A percentile compares a stretch with the other conserved stretches of the same genome.
These are phyloP conservation scores for Handroanthus guayacan DNA, from an alignment of 257 asterid species.

Conservation along the genomic window DNA sequence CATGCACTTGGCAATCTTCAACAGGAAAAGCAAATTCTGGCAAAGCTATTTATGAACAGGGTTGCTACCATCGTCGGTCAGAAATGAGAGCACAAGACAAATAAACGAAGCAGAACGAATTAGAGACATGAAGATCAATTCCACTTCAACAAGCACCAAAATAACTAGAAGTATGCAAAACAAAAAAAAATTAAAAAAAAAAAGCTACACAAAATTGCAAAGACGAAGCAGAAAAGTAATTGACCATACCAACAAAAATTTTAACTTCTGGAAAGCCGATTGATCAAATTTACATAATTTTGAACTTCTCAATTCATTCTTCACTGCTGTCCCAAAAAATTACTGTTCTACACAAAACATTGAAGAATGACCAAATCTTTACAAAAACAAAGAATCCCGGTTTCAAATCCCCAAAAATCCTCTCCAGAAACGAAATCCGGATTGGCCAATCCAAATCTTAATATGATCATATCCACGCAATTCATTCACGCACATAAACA, in stretches of 20 bases:
- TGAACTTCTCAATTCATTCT: background rate
- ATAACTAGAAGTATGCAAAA: background rate
- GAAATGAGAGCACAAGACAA: background rate
- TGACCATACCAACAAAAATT: background rate
- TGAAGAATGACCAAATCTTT: background rate
- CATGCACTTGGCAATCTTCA: conserved; percentile 30
- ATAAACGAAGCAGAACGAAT: background rate
- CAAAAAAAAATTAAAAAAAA: background rate
- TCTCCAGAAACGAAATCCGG: conserved; percentile 5
- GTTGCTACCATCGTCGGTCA: background rate
- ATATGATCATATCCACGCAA: conserved; percentile 17
- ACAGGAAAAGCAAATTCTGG: conserved; percentile 1
- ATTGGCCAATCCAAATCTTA: conserved; percentile 20
- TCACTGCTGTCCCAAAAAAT: background rate
- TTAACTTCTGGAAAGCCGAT: background rate
- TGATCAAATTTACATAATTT: conserved; percentile 12
- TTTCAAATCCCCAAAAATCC: background rate
- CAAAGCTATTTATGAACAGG: conserved; percentile 11
- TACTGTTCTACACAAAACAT: background rate
- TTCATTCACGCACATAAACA: conserved; percentile 9
- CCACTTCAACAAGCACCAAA: background rate
- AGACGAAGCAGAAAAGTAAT: conserved; percentile 1
- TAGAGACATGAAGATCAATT: conserved; percentile 5
- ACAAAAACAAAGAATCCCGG: conserved; percentile 14
- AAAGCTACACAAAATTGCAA: conserved; percentile 24